Evolutionary conservation across 768 basidiomycete species (phyloP).

Genomic region (Suillus paluster): DNA sequence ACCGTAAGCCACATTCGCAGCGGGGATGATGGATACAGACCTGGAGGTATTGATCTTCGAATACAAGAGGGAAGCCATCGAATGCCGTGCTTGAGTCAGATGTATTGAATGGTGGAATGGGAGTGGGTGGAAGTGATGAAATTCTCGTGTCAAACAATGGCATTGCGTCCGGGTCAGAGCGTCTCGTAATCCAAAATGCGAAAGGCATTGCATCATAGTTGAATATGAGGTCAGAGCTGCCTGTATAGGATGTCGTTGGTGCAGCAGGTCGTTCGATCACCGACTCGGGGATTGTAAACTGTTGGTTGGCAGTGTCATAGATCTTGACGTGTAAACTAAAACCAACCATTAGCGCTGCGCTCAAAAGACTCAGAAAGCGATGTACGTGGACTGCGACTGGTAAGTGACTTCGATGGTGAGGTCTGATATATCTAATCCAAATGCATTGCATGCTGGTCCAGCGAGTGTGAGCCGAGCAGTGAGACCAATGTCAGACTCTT

Average conservation of each 20-base stretch:
- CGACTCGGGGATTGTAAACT: conserved; percentile 68
- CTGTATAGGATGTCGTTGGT: conserved; percentile 38
- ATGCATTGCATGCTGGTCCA: conserved; percentile 64
- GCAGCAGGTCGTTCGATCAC: conserved; percentile 47
- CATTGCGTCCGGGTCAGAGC: conserved; percentile 52
- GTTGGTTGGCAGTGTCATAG: conserved; percentile 58
- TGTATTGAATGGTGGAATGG: conserved; percentile 57
- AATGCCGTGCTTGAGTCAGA: conserved; percentile 58
- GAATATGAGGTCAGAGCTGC: conserved; percentile 67
- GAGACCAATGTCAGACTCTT: conserved; percentile 51
- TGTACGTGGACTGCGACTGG: conserved; percentile 57
- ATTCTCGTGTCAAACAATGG: conserved; percentile 76
- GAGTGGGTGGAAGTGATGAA: conserved; percentile 61
- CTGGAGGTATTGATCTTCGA: conserved; percentile 82
- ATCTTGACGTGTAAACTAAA: conserved; percentile 70
- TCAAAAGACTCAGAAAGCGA: not conserved
- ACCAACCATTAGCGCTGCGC: not conserved
- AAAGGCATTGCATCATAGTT: conserved; percentile 68
- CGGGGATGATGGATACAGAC: too few relatives aligned
- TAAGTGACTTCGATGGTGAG: conserved; percentile 70
- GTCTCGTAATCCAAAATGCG: conserved; percentile 80
- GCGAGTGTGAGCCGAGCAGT: conserved; percentile 57
- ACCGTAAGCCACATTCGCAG: too few relatives aligned
- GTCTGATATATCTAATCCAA: conserved; percentile 59
- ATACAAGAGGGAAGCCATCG: conserved; percentile 69